A percentile compares a stretch with the other conserved stretches of the same genome.
phyloP scores from a whole-genome alignment of 495 filamentous ascomycete species.

The Thermochaetoides thermophila region DNA sequence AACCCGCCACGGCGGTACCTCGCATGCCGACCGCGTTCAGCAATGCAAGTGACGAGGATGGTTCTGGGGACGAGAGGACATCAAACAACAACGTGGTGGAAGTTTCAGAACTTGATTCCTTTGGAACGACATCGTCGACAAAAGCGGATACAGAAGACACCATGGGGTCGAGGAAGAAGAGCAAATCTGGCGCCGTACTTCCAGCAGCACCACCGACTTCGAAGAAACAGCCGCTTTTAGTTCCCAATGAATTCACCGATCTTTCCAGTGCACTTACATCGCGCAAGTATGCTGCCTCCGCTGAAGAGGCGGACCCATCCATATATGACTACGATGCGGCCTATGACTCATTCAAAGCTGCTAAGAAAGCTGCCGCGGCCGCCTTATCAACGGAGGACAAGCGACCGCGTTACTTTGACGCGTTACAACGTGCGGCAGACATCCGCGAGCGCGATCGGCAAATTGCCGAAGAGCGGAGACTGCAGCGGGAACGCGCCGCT shows the following conservation, averaged over 20 bases:
- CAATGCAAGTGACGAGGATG: conserved; percentile 14
- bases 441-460: conserved; percentile 77
- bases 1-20: conserved; percentile 7
- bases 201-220: conserved; percentile 12
- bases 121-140: conserved; percentile 3
- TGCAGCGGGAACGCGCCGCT: conserved; percentile 75
- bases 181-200: not conserved
- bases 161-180: too few relatives aligned
- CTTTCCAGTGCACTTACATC: conserved; percentile 40
- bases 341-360: conserved; percentile 48
- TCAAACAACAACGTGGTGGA: conserved; percentile 5
- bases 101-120: conserved; percentile 13
- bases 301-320: conserved; percentile 44
- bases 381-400: conserved; percentile 24
- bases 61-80: conserved; percentile 8
- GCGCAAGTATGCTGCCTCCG: conserved; percentile 39
- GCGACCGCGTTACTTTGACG: conserved; percentile 71
- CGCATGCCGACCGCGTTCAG: conserved; percentile 17
- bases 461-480: conserved; percentile 73
- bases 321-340: conserved; percentile 68
- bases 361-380: conserved; percentile 12
- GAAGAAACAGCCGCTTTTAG: too few relatives aligned
- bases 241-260: conserved; percentile 32
- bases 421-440: conserved; percentile 65
- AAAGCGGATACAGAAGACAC: too few relatives aligned